phyloP scores from a whole-genome alignment of 768 basidiomycete genomes.

The Amanita pallidorosea region DNA sequence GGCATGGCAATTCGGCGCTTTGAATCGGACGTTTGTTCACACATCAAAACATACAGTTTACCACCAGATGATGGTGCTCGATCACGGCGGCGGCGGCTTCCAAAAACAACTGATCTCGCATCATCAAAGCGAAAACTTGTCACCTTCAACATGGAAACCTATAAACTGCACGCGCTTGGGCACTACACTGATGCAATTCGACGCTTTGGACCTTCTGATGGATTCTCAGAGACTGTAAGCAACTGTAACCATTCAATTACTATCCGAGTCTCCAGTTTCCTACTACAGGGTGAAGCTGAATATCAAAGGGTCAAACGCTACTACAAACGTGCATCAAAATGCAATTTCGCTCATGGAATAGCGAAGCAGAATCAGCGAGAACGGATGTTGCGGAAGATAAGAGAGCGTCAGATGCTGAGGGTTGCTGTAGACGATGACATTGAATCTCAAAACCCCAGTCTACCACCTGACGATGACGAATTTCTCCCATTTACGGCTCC shows the following conservation, averaged over 20 bases:
- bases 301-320: constrained; percentile 23
- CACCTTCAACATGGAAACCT: neutral
- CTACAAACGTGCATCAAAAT: constrained; percentile 21
- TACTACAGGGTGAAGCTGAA: constrained; percentile 26
- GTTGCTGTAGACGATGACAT: too few relatives aligned
- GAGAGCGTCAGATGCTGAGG: too few relatives aligned
- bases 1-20: constrained; percentile 16
- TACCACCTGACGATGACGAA: too few relatives aligned
- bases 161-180: constrained; percentile 19
- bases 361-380: constrained; percentile 3
- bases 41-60: constrained; percentile 13
- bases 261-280: neutral
- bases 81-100: constrained; percentile 1
- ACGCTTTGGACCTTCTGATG: constrained; percentile 18
- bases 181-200: constrained; percentile 15
- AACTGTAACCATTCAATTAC: neutral
- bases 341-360: constrained; percentile 9
- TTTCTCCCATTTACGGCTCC: too few relatives aligned
- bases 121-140: too few relatives aligned
- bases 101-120: too few relatives aligned
- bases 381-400: neutral
- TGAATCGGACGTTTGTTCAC: constrained; percentile 6
- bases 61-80: constrained; percentile 15
- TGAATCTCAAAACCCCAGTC: too few relatives aligned
- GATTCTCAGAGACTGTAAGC: constrained; percentile 19